A percentile compares a stretch with the other conserved stretches of the same genome.
phyloP scores from a whole-genome alignment of 2,329 filamentous ascomycete genomes.

The Blumeria graminis region DNA sequence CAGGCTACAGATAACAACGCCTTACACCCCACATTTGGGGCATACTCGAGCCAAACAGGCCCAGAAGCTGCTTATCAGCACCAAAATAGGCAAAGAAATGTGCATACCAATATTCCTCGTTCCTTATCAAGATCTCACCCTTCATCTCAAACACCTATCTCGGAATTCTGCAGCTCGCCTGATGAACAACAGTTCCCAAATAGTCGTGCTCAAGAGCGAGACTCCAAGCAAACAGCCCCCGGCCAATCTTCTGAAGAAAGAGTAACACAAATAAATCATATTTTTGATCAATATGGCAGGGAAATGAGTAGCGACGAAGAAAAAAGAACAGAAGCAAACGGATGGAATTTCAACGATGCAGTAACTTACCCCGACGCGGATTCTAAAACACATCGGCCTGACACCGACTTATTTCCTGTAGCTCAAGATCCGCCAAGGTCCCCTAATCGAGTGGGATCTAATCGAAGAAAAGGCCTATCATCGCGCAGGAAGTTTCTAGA shows the following conservation, averaged over 20 bases:
- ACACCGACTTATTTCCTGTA: constrained; percentile 73
- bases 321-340: constrained; percentile 39
- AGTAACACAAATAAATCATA: constrained; percentile 31
- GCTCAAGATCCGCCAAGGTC: constrained; percentile 60
- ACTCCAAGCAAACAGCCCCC: neutral
- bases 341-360: constrained; percentile 82
- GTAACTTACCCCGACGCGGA: constrained; percentile 32
- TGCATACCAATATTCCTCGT: constrained; percentile 24
- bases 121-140: constrained; percentile 33
- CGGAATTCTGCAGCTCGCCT: constrained; percentile 13
- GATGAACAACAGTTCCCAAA: constrained; percentile 16
- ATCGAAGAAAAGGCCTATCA: constrained; percentile 61
- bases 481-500: constrained; percentile 49
- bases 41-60: constrained; percentile 18
- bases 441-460: constrained; percentile 43
- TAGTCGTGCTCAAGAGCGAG: neutral
- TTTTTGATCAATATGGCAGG: constrained; percentile 31
- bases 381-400: constrained; percentile 38
- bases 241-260: constrained; percentile 23
- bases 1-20: constrained; percentile 35
- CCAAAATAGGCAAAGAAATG: constrained; percentile 28
- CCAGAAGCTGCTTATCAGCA: constrained; percentile 14
- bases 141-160: constrained; percentile 21
- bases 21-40: constrained; percentile 25
- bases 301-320: constrained; percentile 22